Evolutionary conservation across 2,329 filamentous ascomycete genomes (phyloP), one percentile per base, ranked within the genome.

Genomic region (Clonostachys sp.): DNA sequence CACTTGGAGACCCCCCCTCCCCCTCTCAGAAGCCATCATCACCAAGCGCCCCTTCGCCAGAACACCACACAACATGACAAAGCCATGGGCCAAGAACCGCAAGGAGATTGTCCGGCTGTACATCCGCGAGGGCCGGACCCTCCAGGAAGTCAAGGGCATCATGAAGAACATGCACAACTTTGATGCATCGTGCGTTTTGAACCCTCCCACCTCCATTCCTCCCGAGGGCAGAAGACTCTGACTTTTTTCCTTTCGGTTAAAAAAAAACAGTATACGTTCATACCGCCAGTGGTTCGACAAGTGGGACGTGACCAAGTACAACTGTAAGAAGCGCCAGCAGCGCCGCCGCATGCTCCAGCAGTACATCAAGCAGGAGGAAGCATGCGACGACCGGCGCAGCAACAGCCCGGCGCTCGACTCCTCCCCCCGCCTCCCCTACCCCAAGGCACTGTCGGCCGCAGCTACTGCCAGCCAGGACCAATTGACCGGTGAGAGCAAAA

Each of bases 251-350:
- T 16, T 43, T 42, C 20, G n/a, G 17, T 39, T 17, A 20, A 10
- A 20, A 35, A 16, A 20, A 12, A 20, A 35, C 30, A 64, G 62
- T 14, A 65, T 62, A n/a, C 70, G 75, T 45, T 72, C 74, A 4
- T 78, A 77, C 53, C 64, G 73, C 17, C 71, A 72, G n/a, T 65
- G 71, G 36, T 67, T 78, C 50, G 64, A 71, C 20, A 63, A 58
- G 49, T 78, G 75, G 75, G 54, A 61, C 5, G 53, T 75, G 40
- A 57, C 61, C 53, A 78, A 78, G 56, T 78, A 78, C 57, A 73
- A 70, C 46, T 66, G 67, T 55, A 69, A 61, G 51, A 62, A 61
- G 44, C 59, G 60, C 39, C 42, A 51, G 18, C 20, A 35, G 33
- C 45, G 45, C 12, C 40, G 34, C 17, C 33, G 20, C 30, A n/a